Evolutionary conservation across 2,329 filamentous ascomycete species (phyloP).

Genomic region (Madurella fahalii): DNA sequence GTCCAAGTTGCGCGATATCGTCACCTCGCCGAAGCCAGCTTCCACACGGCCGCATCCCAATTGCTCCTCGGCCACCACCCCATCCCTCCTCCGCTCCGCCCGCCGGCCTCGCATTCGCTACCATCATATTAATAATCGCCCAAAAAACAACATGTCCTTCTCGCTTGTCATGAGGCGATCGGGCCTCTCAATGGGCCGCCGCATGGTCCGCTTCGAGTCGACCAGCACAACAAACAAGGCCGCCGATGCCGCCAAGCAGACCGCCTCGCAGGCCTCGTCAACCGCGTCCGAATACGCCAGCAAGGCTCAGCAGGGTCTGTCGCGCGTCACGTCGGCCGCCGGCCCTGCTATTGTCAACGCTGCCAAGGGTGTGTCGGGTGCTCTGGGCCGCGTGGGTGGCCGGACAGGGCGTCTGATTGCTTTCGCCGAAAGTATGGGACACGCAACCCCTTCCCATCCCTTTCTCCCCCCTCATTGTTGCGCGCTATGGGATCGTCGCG

Average conservation of each 20-base stretch:
- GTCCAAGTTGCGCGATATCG: slow-evolving; percentile 25
- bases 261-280: slow-evolving; percentile 40
- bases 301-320: slow-evolving; percentile 79
- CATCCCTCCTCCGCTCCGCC: slow-evolving; percentile 9
- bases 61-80: slow-evolving; percentile 6
- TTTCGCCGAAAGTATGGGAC: slow-evolving; percentile 76
- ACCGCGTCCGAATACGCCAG: slow-evolving; percentile 44
- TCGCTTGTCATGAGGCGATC: slow-evolving; percentile 37
- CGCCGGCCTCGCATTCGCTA: slow-evolving; percentile 1
- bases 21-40: slow-evolving; percentile 16
- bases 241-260: slow-evolving; percentile 37
- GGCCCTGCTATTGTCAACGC: slow-evolving; percentile 72
- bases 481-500: background rate
- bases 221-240: slow-evolving; percentile 37
- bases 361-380: slow-evolving; percentile 61
- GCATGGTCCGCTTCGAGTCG: slow-evolving; percentile 56
- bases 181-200: slow-evolving; percentile 42
- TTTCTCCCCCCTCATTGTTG: background rate
- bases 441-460: background rate
- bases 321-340: slow-evolving; percentile 74
- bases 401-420: slow-evolving; percentile 73
- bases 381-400: slow-evolving; percentile 75
- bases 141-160: slow-evolving; percentile 23
- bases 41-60: slow-evolving; percentile 13
- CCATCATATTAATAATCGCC: background rate